phyloP scores from a whole-genome alignment of 2,329 filamentous ascomycete genomes.

The Paraphoma sp. region DNA sequence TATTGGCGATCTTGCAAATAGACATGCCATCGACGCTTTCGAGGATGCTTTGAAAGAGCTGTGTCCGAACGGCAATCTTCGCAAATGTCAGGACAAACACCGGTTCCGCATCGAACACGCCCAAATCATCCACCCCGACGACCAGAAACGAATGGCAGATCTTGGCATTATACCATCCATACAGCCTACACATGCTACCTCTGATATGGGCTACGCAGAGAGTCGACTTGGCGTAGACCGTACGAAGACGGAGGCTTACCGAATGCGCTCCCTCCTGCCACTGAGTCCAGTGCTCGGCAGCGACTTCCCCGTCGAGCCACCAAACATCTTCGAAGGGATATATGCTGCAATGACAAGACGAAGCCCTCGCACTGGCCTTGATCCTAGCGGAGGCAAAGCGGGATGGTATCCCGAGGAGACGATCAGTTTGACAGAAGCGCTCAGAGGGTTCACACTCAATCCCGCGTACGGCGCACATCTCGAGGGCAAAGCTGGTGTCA shows the following conservation, averaged over 20 bases:
- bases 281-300: constrained; percentile 66
- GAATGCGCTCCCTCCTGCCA: constrained; percentile 68
- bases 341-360: constrained; percentile 71
- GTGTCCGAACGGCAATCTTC: constrained; percentile 53
- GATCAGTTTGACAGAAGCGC: constrained; percentile 64
- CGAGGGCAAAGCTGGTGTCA: constrained; percentile 65
- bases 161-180: constrained; percentile 72
- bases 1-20: constrained; percentile 73
- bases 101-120: constrained; percentile 75
- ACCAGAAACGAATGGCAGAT: constrained; percentile 65
- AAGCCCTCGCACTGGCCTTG: constrained; percentile 58
- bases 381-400: constrained; percentile 52
- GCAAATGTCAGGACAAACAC: constrained; percentile 60
- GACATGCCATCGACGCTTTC: constrained; percentile 69
- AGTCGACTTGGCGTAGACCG: constrained; percentile 64
- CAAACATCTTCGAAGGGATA: constrained; percentile 71
- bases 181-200: constrained; percentile 75
- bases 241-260: constrained; percentile 65
- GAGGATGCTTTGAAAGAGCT: constrained; percentile 61
- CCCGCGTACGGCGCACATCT: constrained; percentile 66
- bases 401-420: constrained; percentile 69
- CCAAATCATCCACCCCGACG: constrained; percentile 71
- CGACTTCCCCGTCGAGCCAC: constrained; percentile 75
- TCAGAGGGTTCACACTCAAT: constrained; percentile 67
- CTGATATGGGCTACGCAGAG: constrained; percentile 72